Base-by-base conservation (phyloP, 192 early-diverging fungal genomes). In the Podila clonocystis region DNA sequence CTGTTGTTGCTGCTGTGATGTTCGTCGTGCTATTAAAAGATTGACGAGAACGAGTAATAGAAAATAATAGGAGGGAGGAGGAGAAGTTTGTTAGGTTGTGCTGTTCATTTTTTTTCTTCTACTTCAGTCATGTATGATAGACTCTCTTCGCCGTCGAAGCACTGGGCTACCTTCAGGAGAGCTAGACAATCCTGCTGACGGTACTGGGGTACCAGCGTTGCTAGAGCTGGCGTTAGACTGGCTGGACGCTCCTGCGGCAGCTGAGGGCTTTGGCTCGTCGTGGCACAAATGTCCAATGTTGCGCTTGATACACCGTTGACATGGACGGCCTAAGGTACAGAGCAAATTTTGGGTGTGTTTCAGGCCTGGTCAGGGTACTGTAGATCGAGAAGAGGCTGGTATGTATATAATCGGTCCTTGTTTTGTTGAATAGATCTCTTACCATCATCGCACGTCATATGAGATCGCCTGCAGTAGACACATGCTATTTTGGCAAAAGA, bases 371-470 rank as follows among this genome's bases (percentile, higher is more conserved):
- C 2, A 55, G 52, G 3, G n/a, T 3, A 19, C 9, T 19, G 52
- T 9, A 55, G 52, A 55, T 24, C 24, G 22, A 26, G 52, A 9
- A 9, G 52, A 55, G 4, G 50, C 8, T 52, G 50, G 50, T 20
- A 52, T 20, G 50, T 20, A 52, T 20, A 52, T 22, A 13, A 52
- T 17, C 8, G 1, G 41, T 13, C 13, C 41, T 45, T 12, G 41
- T 45, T 12, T 45, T 15, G 3, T 36, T 4, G 58, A 6, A 0
- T 22, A 55, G 22, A 11, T 24, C 17, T 22, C 69, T 67, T 75
- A 91, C 90, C 88, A 75, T 93, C 90, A 70, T 95, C 95, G 83
- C 97, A 98, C 48, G 96, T 96, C 97, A 98, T 98, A 83, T 98
- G 97, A 65, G 93, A 94, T 73, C 96, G 87, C 83, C 96, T 86